These are phyloP conservation scores for Ganoderma leucocontextum DNA, from an alignment of 1,284 basidiomycete species.

Conservation along the genomic window DNA sequence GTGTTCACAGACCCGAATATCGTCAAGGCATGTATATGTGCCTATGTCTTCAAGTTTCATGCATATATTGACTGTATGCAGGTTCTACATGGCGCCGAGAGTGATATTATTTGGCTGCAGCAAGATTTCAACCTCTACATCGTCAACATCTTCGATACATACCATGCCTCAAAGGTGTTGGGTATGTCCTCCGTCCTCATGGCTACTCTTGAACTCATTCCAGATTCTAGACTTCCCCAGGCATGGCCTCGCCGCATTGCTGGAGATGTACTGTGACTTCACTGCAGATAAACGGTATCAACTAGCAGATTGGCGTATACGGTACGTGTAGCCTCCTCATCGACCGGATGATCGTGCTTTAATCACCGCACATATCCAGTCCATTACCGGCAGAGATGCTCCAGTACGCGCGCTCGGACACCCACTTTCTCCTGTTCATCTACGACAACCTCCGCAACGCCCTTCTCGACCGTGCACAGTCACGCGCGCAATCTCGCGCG, in stretches of 20 bases:
- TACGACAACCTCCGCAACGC: conserved; percentile 94
- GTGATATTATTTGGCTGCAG: conserved; percentile 96
- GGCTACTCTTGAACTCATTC: conserved; percentile 17
- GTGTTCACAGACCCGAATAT: conserved; percentile 87
- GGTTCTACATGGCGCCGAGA: conserved; percentile 95
- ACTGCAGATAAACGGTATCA: conserved; percentile 97
- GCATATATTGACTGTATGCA: conserved; percentile 45
- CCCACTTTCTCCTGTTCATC: conserved; percentile 93
- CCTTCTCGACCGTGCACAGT: conserved; percentile 71
- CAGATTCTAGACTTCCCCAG: conserved; percentile 72
- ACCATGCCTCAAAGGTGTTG: conserved; percentile 89
- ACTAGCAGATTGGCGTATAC: conserved; percentile 95
- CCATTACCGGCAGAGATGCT: conserved; percentile 92
- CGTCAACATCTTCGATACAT: conserved; percentile 97
- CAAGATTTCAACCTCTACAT: conserved; percentile 95
- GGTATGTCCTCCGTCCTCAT: conserved; percentile 49
- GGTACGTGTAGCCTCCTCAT: conserved; percentile 53
- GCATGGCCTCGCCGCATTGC: conserved; percentile 84
- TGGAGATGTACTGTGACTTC: conserved; percentile 93
- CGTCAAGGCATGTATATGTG: conserved; percentile 78
- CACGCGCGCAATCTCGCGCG: conserved; percentile 45
- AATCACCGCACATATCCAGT: conserved; percentile 44
- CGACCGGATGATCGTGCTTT: conserved; percentile 5
- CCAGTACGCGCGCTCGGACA: conserved; percentile 93
- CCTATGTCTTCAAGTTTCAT: neutral